A percentile compares a stretch with the other conserved stretches of the same genome.
These are phyloP conservation scores for Pichia ethanolica DNA, from an alignment of 805 yeast genomes.

Conservation along the genomic window DNA sequence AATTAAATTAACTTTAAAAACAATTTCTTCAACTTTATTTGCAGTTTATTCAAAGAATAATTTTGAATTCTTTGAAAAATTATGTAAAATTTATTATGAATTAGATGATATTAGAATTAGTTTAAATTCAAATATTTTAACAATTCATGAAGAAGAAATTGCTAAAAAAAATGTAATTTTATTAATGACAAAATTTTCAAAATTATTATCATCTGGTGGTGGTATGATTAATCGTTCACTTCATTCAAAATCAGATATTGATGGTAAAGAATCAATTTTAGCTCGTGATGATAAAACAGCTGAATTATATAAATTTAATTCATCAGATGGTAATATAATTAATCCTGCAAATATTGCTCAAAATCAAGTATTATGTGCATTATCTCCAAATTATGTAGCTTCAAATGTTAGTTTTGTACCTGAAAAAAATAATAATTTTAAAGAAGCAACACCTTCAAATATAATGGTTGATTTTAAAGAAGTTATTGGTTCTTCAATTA, in stretches of 20 bases:
- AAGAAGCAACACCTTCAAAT: slow-evolving; percentile 50
- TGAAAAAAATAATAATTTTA: slow-evolving; percentile 38
- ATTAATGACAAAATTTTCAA: slow-evolving; percentile 51
- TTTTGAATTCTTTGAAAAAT: slow-evolving; percentile 51
- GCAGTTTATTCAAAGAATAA: slow-evolving; percentile 68
- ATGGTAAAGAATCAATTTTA: slow-evolving; percentile 59
- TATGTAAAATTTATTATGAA: slow-evolving; percentile 45
- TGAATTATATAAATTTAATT: slow-evolving; percentile 36
- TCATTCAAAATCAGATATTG: slow-evolving; percentile 19
- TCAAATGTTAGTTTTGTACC: slow-evolving; percentile 35
- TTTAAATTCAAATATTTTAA: slow-evolving; percentile 42
- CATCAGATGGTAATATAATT: slow-evolving; percentile 16
- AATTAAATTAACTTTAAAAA: slow-evolving; percentile 47
- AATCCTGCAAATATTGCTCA: slow-evolving; percentile 55
- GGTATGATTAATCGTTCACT: slow-evolving; percentile 28
- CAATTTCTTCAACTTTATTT: slow-evolving; percentile 56
- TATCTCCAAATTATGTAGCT: slow-evolving; percentile 54
- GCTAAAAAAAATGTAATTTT: slow-evolving; percentile 47
- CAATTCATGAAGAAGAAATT: slow-evolving; percentile 41
- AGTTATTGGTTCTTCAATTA: slow-evolving; percentile 49
- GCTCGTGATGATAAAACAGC: slow-evolving; percentile 59
- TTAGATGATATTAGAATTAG: slow-evolving; percentile 53
- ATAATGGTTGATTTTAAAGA: slow-evolving; percentile 71
- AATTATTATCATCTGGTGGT: slow-evolving; percentile 42
- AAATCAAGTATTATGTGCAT: slow-evolving; percentile 62